Evolutionary conservation across 1,284 basidiomycete genomes (phyloP).

Genomic region (Phenoliferia sp.): DNA sequence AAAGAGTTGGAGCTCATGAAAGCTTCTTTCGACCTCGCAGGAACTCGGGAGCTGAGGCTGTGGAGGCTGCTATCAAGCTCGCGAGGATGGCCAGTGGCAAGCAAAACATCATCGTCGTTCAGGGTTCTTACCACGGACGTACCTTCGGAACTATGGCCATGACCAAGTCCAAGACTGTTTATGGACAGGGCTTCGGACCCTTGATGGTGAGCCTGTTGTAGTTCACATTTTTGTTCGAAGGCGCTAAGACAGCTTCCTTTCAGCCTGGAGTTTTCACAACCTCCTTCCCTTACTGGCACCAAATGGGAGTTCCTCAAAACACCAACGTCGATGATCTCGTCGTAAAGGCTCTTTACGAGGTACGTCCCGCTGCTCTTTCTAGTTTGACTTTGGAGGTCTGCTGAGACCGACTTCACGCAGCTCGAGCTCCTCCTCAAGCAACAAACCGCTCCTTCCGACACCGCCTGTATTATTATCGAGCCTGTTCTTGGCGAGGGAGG

Average conservation of each 20-base stretch:
- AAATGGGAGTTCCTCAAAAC: slow-evolving; percentile 60
- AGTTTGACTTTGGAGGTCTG: background rate
- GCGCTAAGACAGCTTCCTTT: background rate
- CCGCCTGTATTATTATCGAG: slow-evolving; percentile 87
- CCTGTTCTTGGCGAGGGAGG: slow-evolving; percentile 68
- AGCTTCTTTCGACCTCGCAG: slow-evolving; percentile 1
- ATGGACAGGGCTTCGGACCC: slow-evolving; percentile 70
- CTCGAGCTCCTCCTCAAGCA: slow-evolving; percentile 77
- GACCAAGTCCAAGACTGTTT: slow-evolving; percentile 85
- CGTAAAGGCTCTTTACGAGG: slow-evolving; percentile 48
- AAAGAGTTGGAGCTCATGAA: background rate
- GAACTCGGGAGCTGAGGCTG: slow-evolving; percentile 87
- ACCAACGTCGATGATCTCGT: slow-evolving; percentile 65
- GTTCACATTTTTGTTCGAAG: slow-evolving; percentile 30
- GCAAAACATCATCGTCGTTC: slow-evolving; percentile 87
- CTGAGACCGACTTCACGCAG: slow-evolving; percentile 45
- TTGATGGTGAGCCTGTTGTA: slow-evolving; percentile 81
- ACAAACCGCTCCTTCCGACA: slow-evolving; percentile 77
- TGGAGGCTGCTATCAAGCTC: slow-evolving; percentile 55
- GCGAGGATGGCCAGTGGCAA: slow-evolving; percentile 68
- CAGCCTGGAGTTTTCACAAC: slow-evolving; percentile 78
- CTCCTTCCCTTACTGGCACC: slow-evolving; percentile 92
- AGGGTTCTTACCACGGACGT: slow-evolving; percentile 80
- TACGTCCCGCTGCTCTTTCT: background rate
- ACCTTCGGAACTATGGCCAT: slow-evolving; percentile 71